Evolutionary conservation across 495 filamentous ascomycete genomes (phyloP).

Genomic region (Paragyromitra xinjiangensis): DNA sequence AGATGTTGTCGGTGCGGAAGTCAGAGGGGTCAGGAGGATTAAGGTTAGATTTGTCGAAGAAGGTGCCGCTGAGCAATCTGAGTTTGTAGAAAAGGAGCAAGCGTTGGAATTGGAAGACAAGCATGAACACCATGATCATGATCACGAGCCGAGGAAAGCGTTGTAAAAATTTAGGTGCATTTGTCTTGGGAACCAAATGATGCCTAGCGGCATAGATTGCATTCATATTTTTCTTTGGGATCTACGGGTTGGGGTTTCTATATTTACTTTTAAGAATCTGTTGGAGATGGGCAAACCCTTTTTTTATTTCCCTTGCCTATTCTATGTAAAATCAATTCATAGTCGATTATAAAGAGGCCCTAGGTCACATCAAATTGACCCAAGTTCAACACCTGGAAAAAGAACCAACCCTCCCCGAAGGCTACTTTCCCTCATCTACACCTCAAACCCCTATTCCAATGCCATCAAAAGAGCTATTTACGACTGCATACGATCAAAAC

Average conservation of each 20-base stretch:
- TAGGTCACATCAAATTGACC: not conserved
- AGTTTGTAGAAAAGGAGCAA: conserved; percentile 54
- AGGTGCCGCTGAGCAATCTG: conserved; percentile 52
- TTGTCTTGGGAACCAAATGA: not conserved
- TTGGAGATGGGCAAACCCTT: not conserved
- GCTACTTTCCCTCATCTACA: too few relatives aligned
- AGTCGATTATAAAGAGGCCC: not conserved
- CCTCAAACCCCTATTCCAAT: too few relatives aligned
- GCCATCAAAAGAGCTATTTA: too few relatives aligned
- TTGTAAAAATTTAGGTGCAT: conserved; percentile 23
- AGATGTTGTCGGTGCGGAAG: conserved; percentile 72
- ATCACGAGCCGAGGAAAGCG: conserved; percentile 37
- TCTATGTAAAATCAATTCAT: not conserved
- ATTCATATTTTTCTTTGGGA: not conserved
- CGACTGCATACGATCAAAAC: not conserved
- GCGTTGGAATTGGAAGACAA: conserved; percentile 37
- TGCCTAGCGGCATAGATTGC: not conserved
- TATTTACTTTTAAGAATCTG: not conserved
- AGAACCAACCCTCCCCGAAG: too few relatives aligned
- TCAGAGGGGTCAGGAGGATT: conserved; percentile 81
- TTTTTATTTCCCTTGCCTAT: not conserved
- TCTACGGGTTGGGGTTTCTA: not conserved
- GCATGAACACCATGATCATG: conserved; percentile 47
- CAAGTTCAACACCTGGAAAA: too few relatives aligned
- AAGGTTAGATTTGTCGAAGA: conserved; percentile 82